phyloP scores from a whole-genome alignment of 176 grass and related monocot species.

The Bothriochloa decipiens region DNA sequence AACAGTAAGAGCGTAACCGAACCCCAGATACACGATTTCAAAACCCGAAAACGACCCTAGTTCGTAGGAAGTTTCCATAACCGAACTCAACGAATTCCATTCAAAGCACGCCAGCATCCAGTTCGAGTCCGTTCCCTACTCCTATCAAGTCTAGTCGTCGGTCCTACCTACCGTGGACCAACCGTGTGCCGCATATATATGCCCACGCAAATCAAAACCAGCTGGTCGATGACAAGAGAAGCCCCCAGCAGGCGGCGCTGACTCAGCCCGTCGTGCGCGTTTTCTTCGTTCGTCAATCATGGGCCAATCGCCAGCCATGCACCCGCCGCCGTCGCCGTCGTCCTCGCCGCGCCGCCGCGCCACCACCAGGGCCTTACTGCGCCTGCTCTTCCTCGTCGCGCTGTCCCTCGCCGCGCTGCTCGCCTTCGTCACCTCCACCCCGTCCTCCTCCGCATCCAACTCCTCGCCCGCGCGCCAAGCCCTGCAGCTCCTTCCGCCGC shows the following conservation, averaged over 20 bases:
- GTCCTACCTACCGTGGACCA: too few relatives aligned
- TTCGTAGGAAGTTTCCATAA: too few relatives aligned
- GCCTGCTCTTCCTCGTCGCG: not conserved
- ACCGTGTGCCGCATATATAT: too few relatives aligned
- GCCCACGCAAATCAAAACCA: too few relatives aligned
- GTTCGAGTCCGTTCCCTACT: too few relatives aligned
- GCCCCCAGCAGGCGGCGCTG: not conserved
- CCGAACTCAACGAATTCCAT: too few relatives aligned
- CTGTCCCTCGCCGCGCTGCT: constrained; percentile 5
- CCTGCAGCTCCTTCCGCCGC: not conserved
- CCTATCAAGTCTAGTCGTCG: too few relatives aligned
- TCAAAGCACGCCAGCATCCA: too few relatives aligned
- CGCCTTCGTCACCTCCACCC: not conserved
- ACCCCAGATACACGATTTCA: too few relatives aligned
- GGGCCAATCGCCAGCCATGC: not conserved
- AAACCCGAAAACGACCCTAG: too few relatives aligned
- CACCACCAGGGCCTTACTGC: not conserved
- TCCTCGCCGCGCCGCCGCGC: constrained; percentile 13
- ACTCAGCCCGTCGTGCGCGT: not conserved
- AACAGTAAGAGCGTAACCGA: too few relatives aligned
- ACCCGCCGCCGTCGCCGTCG: constrained; percentile 5
- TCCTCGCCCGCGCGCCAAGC: not conserved
- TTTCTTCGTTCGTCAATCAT: not conserved
- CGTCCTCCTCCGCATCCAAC: not conserved
- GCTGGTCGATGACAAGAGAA: too few relatives aligned